Evolutionary conservation across 768 basidiomycete genomes (phyloP).

Genomic region (Serendipita sp.): DNA sequence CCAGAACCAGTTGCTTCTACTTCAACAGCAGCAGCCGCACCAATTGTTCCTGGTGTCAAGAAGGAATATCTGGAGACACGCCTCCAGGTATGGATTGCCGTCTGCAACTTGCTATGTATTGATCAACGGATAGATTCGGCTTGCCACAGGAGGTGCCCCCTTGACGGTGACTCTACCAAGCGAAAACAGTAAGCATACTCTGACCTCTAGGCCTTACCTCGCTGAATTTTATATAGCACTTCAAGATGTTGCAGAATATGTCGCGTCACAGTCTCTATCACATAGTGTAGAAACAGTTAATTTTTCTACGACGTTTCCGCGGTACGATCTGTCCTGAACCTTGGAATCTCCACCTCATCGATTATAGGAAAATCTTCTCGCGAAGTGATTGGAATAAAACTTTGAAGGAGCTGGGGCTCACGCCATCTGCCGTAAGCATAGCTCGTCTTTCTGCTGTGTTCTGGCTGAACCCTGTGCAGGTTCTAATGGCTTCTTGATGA

Average conservation of each 20-base stretch:
- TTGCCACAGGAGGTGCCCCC: conserved; percentile 67
- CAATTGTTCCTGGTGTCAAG: conserved; percentile 30
- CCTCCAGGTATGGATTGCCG: conserved; percentile 32
- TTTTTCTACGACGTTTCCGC: conserved; percentile 70
- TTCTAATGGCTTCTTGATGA: too few relatives aligned
- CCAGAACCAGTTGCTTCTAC: conserved; percentile 17
- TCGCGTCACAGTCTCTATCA: conserved; percentile 54
- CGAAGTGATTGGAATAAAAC: conserved; percentile 61
- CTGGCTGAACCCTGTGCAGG: too few relatives aligned
- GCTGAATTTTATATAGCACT: conserved; percentile 35
- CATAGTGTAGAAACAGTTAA: conserved; percentile 66
- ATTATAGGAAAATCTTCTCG: conserved; percentile 57
- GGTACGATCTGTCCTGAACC: conserved; percentile 29
- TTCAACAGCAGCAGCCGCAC: conserved; percentile 22
- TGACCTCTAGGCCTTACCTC: background rate
- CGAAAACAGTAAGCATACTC: conserved; percentile 46
- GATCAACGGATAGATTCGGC: conserved; percentile 40
- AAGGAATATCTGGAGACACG: conserved; percentile 78
- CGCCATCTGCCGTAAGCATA: conserved; percentile 63
- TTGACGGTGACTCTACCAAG: conserved; percentile 68
- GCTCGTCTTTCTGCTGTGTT: too few relatives aligned
- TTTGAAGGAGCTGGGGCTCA: conserved; percentile 69
- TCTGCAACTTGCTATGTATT: background rate
- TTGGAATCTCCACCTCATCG: background rate
- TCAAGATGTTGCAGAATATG: conserved; percentile 70